phyloP scores from a whole-genome alignment of 306 rosid species.

The Gleditsia sinensis region DNA sequence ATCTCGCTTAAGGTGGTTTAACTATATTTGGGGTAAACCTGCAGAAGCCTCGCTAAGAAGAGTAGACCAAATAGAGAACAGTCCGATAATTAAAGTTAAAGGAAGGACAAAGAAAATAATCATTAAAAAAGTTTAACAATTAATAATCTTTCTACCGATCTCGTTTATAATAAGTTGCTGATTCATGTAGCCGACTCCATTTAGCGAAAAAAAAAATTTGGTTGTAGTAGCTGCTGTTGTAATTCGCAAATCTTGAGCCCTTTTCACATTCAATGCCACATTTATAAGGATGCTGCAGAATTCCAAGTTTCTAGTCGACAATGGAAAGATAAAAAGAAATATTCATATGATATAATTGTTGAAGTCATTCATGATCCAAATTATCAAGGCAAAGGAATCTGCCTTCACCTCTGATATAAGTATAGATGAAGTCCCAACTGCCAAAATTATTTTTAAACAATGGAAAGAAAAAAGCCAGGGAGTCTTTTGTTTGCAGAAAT shows the following conservation, averaged over 20 bases:
- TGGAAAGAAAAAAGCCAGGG: neutral
- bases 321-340: neutral
- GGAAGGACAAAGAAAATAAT: no score
- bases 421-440: neutral
- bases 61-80: no score
- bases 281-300: neutral
- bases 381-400: neutral
- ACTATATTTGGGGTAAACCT: no score
- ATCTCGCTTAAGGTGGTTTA: no score
- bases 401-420: neutral
- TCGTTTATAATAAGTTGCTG: no score
- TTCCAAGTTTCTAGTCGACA: neutral
- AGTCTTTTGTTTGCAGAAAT: neutral
- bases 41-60: no score
- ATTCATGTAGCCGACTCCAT: no score
- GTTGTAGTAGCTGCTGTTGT: no score
- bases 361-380: neutral
- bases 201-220: no score
- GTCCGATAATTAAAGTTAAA: no score
- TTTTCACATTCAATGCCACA: constrained; percentile 1
- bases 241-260: neutral
- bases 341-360: neutral
- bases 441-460: neutral
- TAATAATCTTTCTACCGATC: no score
- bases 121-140: no score